Base-by-base conservation (phyloP, 2,329 filamentous ascomycete species). In the Sclerotinia trifoliorum region DNA sequence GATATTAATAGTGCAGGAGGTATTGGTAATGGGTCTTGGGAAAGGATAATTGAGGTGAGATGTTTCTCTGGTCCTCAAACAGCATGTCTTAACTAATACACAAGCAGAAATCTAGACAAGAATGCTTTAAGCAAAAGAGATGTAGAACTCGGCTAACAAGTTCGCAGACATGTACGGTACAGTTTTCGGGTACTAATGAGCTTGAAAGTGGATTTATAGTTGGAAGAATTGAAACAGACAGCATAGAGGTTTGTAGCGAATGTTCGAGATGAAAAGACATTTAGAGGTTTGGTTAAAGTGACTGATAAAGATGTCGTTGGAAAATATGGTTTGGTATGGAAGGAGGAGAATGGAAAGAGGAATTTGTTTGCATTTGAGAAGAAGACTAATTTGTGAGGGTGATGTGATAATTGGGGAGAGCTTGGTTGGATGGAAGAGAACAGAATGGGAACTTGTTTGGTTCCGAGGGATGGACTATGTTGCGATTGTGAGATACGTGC, bases 101-200 rank as follows among this genome's bases (percentile, higher is more conserved):
- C 6, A 39, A 6, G 5, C 24, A 29, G 19, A 10, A 10, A 1
- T 5, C 17, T 5, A 19, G 10, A 55, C 11, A 13, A 21, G 10
- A 19, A 35, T 3, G 8, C 10, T 35, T 55, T 11, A n/a, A 21
- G 19, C 19, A 35, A 26, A 35, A 54, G 19, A n/a, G 19, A 19
- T n/a, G 5, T 21, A 2, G 24, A 15, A 39, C n/a, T 5, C 1
- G 24, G 13, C 51, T 49, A 44, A 39, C 6, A 66, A 17, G 19
- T 8, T 62, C 11, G 46, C 8, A 87, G 83, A 88, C 86, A 13
- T 89, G 88, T 67, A 88, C 86, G 0, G 83, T 88, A 1, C 83
- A 87, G 63, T 88, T 83, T 73, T 77, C 79, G 35, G 80, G 86
- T 4, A 80, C 84, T 66, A 84, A 84, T 4, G 78, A 74, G 0